Percentiles rank a stretch among this genome's conserved stretches.
These are phyloP conservation scores for Aspergillus bertholletiae DNA, from an alignment of 495 filamentous ascomycete genomes.

Conservation along the genomic window DNA sequence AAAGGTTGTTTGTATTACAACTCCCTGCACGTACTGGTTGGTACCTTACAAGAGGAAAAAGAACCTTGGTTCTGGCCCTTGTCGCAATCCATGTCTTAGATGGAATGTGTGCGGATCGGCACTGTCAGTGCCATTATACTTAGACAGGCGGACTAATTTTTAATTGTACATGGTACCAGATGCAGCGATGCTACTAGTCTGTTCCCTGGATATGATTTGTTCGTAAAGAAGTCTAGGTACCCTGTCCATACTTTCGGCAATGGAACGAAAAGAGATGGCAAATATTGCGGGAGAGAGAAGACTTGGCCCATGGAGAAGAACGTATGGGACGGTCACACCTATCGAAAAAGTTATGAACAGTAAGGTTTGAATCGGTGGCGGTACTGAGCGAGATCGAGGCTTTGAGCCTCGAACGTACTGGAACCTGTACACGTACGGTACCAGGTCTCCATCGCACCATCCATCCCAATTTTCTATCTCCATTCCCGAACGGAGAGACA, in stretches of 20 bases:
- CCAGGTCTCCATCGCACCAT: not conserved
- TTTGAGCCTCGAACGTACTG: not conserved
- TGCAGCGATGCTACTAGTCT: too few species aligned
- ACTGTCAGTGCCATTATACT: not conserved
- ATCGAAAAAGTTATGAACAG: too few species aligned
- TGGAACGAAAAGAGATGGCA: too few species aligned
- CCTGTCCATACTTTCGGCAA: too few species aligned
- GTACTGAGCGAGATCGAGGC: too few species aligned
- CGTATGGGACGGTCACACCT: not conserved
- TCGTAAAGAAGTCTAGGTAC: too few species aligned
- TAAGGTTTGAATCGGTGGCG: too few species aligned
- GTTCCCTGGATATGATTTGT: too few species aligned
- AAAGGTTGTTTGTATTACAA: not conserved
- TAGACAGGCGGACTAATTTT: too few species aligned
- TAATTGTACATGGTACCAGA: not conserved
- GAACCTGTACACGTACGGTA: not conserved
- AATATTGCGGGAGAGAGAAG: not conserved
- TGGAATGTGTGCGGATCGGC: not conserved
- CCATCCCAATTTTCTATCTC: too few species aligned
- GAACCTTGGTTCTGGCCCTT: slow-evolving; percentile 1
- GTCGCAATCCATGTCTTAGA: not conserved
- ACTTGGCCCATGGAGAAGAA: not conserved
- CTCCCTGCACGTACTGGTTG: not conserved
- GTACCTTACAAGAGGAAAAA: not conserved
- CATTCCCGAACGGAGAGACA: not conserved